Evolutionary conservation across 495 filamentous ascomycete species (phyloP).

Genomic region (Hyaloscypha finlandica): DNA sequence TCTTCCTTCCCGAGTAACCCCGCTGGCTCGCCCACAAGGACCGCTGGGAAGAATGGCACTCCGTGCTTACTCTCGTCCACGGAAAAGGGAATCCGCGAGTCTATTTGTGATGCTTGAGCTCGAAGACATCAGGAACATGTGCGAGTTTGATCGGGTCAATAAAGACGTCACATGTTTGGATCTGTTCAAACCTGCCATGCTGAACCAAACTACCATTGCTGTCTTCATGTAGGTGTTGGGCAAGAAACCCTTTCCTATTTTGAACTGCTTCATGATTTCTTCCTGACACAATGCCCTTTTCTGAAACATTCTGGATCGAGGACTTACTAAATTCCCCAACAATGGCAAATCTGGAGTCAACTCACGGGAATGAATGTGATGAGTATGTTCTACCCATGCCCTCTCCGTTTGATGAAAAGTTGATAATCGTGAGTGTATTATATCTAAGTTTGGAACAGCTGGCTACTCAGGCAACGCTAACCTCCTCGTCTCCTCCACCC

Average conservation of each 20-base stretch:
- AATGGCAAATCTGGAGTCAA: conserved; percentile 75
- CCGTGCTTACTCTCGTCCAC: conserved; percentile 65
- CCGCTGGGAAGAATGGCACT: conserved; percentile 68
- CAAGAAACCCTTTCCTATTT: no score
- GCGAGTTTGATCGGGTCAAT: conserved; percentile 61
- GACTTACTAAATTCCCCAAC: no score
- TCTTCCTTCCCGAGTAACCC: conserved; percentile 71
- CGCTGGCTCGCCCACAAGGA: conserved; percentile 74
- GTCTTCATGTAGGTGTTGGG: conserved; percentile 52
- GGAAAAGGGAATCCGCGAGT: conserved; percentile 60
- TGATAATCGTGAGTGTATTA: conserved; percentile 37
- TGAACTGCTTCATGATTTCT: no score
- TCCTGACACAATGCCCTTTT: no score
- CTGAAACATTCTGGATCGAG: no score
- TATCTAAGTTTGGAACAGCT: conserved; percentile 64
- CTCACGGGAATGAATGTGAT: conserved; percentile 83
- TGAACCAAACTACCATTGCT: conserved; percentile 71
- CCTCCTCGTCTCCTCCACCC: conserved; percentile 67
- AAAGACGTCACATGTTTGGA: conserved; percentile 65
- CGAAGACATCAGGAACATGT: conserved; percentile 59
- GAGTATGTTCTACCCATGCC: conserved; percentile 52
- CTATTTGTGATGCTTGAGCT: conserved; percentile 64
- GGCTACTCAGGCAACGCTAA: conserved; percentile 58
- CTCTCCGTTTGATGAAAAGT: background rate
- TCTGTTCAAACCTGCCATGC: conserved; percentile 66